Evolutionary conservation across 1,284 basidiomycete species (phyloP), one percentile per base, ranked within the genome.

Genomic region (Paramarasmius palmivorus): DNA sequence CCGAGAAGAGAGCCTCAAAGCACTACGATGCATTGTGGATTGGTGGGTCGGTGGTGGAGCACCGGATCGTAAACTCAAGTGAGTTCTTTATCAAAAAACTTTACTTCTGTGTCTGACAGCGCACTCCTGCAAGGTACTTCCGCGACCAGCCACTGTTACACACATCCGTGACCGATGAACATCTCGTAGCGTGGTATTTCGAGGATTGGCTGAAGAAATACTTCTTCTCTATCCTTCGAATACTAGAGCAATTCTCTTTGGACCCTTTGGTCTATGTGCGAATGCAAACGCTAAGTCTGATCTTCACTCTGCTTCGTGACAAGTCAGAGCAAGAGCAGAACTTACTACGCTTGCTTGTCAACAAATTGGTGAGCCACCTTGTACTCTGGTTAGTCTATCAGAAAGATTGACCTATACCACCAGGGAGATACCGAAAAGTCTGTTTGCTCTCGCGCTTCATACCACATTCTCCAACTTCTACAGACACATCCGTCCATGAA

Each of bases 241-340:
- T 92, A 38, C 83, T 99, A 37, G 96, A 99, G 82, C 82, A 80
- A 1, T 81, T 96, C 54, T 90, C 93, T 2, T 81, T 93, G 56
- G 96, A 98, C 67, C 86, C 93, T 0, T 81, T 99, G 1, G 78
- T 87, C 2, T 98, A 97, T 63, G 88, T 97, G 51, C 87, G 95
- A 48, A 92, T 82, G 1, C 92, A 94, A 71, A 79, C 89, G 4
- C 77, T 94, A 41, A 74, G 78, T 22, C 78, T 94, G 58, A 86
- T 93, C 50, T 88, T 80, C 70, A 87, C 85, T 37, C 82, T 99
- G 1, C 83, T 99, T 7, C 82, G 86, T 22, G 91, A 90, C 58
- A 95, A 95, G 63, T 90, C 95, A 0, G 97, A 99, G 68, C 97
- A 99, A 71, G 97, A 99, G 68, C 94, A 98, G 64, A 99, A 98